Conservation (phyloP, 2,329 filamentous ascomycete genomes). For the Apiospora marii region DNA sequence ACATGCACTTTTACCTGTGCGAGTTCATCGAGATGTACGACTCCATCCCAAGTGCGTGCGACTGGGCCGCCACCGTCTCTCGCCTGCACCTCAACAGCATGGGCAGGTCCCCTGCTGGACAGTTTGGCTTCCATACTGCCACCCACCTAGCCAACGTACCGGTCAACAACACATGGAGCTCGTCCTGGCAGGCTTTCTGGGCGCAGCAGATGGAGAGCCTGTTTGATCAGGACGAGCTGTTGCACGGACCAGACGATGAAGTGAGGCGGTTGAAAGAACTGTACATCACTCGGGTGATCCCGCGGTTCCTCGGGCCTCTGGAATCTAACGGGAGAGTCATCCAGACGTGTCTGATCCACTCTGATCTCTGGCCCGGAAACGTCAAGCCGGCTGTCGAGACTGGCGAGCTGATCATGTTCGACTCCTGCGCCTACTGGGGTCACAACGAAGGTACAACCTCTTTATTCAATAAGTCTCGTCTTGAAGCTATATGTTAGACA, state of each 20-base stretch:
- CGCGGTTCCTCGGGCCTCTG: background rate
- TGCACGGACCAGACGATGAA: constrained; percentile 36
- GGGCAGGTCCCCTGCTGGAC: background rate
- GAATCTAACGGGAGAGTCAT: background rate
- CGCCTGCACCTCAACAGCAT: constrained; percentile 1
- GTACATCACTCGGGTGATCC: background rate
- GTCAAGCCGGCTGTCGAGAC: constrained; percentile 25
- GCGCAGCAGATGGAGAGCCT: constrained; percentile 29
- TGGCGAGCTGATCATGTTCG: constrained; percentile 25
- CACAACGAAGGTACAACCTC: constrained; percentile 43
- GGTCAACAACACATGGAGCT: background rate
- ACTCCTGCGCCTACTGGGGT: constrained; percentile 32
- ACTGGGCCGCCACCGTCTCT: background rate
- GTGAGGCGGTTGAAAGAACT: constrained; percentile 23
- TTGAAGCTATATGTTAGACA: too few relatives aligned
- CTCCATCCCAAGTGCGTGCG: background rate
- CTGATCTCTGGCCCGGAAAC: constrained; percentile 33
- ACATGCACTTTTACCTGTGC: background rate
- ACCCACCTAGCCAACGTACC: background rate
- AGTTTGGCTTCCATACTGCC: constrained; percentile 2
- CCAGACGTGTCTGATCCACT: constrained; percentile 28
- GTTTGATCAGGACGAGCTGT: constrained; percentile 34
- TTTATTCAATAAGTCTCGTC: too few relatives aligned
- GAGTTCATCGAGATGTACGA: constrained; percentile 1
- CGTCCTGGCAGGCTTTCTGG: constrained; percentile 30